Percentiles rank a stretch among this genome's conserved stretches.
These are phyloP conservation scores for Aspergillus phoenicis DNA, from an alignment of 2,329 filamentous ascomycete species.

Conservation along the genomic window DNA sequence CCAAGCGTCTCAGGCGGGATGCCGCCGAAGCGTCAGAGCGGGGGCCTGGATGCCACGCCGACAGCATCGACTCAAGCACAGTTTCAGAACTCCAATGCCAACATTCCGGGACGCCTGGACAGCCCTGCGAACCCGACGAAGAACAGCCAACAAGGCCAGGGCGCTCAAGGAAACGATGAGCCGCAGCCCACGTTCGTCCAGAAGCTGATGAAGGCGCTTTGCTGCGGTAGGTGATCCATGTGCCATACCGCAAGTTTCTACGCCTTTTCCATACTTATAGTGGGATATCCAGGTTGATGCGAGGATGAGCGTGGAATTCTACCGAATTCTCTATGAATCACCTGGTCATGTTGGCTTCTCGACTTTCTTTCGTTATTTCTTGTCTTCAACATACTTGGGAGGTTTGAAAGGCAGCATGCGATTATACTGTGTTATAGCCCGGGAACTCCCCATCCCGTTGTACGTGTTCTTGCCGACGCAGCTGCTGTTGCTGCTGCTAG, in stretches of 20 bases:
- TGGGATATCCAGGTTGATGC: conserved; percentile 39
- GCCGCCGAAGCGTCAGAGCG: conserved; percentile 74
- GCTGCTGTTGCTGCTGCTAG: conserved; percentile 8
- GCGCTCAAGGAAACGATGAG: conserved; percentile 62
- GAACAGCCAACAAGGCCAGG: conserved; percentile 59
- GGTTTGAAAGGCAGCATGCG: conserved; percentile 23
- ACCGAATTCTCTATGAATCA: conserved; percentile 27
- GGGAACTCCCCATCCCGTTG: conserved; percentile 16
- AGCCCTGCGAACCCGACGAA: conserved; percentile 60
- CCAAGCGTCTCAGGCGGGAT: conserved; percentile 76
- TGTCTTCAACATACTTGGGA: conserved; percentile 17
- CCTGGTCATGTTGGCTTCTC: conserved; percentile 24
- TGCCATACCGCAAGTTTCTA: conserved; percentile 14
- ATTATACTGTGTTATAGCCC: conserved; percentile 22
- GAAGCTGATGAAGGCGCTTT: conserved; percentile 89
- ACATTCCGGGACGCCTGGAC: conserved; percentile 68
- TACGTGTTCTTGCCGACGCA: conserved; percentile 21
- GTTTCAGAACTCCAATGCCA: conserved; percentile 93
- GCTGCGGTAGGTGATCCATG: conserved; percentile 68
- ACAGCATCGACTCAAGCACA: conserved; percentile 92
- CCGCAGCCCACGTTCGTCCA: conserved; percentile 80
- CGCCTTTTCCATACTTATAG: conserved; percentile 24
- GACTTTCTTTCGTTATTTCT: conserved; percentile 24
- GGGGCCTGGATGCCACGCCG: conserved; percentile 70
- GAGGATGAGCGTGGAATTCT: conserved; percentile 18